Base-by-base conservation (phyloP, 2,329 filamentous ascomycete genomes). In the Clarireedia paspali region DNA sequence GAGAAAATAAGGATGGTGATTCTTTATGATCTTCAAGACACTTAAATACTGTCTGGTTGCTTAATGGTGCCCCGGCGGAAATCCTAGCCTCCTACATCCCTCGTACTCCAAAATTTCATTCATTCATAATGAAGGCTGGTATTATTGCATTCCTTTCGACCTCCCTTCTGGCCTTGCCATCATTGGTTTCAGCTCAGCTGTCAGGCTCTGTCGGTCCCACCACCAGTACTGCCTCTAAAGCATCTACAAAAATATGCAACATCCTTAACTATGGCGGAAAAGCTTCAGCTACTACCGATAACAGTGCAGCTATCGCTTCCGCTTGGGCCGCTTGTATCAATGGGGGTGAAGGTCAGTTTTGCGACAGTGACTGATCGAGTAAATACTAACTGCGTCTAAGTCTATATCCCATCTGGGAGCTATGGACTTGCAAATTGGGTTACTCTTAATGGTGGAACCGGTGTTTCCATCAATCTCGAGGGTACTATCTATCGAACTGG, bases 341-440 rank as follows among this genome's bases (percentile, higher is more conserved):
- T 20, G 73, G 73, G 7, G 75, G 74, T 20, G 70, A 64, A 53
- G 65, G 64, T 60, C 57, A 48, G 7, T 39, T 58, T 27, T 24
- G 9, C 24, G 15, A 14, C 5, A 42, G 4, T 38, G 7, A 14
- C 17, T 4, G 12, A 20, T 5, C 2, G 5, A 39, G 26, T n/a
- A 39, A 20, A 20, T 34, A 12, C 30, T 54, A 20, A 51, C 27
- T 20, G 23, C 20, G 36, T 5, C 9, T 17, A 48, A 59, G 60
- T 63, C 26, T 61, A 63, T 48, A 62, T 63, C 44, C 62, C 62
- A n/a, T 26, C 59, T 5, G 62, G 78, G 6, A 70, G 76, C 58
- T 81, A 76, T 66, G 77, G 73, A 2, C 68, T 81, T 56, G 64
- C 66, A 5, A 77, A 73, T 0, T 81, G 75, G 75, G 77, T 77